Evolutionary conservation across 2,329 filamentous ascomycete genomes (phyloP), one percentile per base, ranked within the genome.

Genomic region (Xenosphaeropsis pyriputrescens): DNA sequence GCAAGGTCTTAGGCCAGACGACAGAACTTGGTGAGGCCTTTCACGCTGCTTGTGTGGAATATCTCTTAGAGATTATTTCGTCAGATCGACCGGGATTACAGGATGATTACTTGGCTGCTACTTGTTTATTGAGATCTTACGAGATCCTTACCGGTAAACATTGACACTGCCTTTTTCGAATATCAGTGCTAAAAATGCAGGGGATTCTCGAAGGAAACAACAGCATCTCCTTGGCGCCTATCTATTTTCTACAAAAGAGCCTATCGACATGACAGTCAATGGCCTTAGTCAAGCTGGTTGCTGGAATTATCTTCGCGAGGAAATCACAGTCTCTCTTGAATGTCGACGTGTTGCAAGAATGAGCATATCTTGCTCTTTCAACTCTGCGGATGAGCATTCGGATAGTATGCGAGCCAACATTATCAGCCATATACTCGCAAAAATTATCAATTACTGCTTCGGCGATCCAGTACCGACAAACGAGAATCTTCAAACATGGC

Each of bases 221-320:
- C 29, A 34, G 9, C 44, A 46, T 32, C 34, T 46, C 6, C 40
- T 46, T 4, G 42, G 42, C 13, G 44, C 44, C 9, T 46, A 43
- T 29, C 33, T 36, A 2, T 44, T 46, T 15, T 32, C 37, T 4
- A 34, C 36, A 5, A 41, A 34, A 14, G 19, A 19, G 11, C 33
- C 26, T 12, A 38, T 43, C 18, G 33, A 44, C 15, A 32, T 40
- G 18, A 38, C 30, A 5, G 16, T 15, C 6, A 26, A 30, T 5
- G 39, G 53, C 0, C 45, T 68, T 0, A 43, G 58, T 2, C 53
- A 53, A 3, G 59, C 64, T 1, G 64, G 64, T 0, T 63, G 64
- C 39, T 69, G 64, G 65, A 70, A 69, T 41, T 67, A 67, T 38
- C 54, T 69, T 0, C 57, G 65, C 1, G 64, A 69, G 46, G 64